Evolutionary conservation across 179 eudicot genomes (phyloP), one percentile per base, ranked within the genome.

Genomic region (Beta lomatogona): DNA sequence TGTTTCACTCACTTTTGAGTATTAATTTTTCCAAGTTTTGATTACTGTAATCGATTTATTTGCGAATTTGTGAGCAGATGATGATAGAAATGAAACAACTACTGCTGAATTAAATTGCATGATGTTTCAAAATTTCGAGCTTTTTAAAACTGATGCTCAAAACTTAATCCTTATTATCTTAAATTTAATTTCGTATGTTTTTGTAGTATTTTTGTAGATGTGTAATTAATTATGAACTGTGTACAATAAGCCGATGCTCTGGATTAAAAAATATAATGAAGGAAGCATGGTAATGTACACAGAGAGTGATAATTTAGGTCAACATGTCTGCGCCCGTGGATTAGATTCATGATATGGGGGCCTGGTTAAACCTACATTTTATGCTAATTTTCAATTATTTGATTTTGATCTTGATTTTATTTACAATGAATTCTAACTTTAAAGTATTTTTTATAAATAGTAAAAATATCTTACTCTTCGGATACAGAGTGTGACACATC

Each of bases 211-310:
- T 45, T 2, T 18, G 45, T 44, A 15, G 2, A 0, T 12, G 5
- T 65, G 13, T 3, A 6, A 4, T 25, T 22, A 9, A 11, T 25
- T 22, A 3, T 28, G 45, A 1, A 3, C 80, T 80, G 91, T 91
- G 91, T 46, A 87, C 90, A 88, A 91, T 90, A 91, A 91, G 92
- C 94, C 92, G 94, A 91, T 91, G 94, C 90, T 87, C 90, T 89
- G 92, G 94, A 91, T 15, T n/a, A 2, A n/a, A n/a, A 55, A 14
- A 9, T 66, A 75, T 0, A 58, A 87, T 86, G 94, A 91, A 88
- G 90, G 91, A 84, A 89, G 88, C 94, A 91, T 91, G 94, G 94
- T 91, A 85, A 66, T 88, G 94, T 88, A 88, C 90, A 89, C 94
- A 73, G 76, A 91, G 68, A 91, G 0, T 64, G 83, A 91, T 52